Percentiles rank a stretch among this genome's conserved stretches.
Conservation (phyloP, 1,284 basidiomycete genomes). For the Neotropicomus parvogracilis region DNA sequence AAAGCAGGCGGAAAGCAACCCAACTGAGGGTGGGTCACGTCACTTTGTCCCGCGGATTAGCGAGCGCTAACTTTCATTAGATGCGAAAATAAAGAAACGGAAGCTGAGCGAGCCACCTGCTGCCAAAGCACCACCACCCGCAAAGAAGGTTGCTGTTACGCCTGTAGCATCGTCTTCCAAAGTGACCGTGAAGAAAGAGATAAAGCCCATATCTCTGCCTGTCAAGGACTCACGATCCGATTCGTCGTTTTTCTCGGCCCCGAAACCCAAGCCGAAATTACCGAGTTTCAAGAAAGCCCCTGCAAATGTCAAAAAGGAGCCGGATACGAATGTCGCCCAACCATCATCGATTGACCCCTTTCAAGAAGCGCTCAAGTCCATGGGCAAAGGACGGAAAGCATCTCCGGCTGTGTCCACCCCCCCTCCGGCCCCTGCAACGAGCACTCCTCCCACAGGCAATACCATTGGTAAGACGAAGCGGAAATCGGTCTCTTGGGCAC, state of each 20-base stretch:
- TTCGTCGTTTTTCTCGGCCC: conserved; percentile 79
- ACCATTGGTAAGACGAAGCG: conserved; percentile 54
- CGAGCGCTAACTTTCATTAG: conserved; percentile 37
- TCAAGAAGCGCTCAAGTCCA: conserved; percentile 72
- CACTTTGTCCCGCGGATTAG: conserved; percentile 36
- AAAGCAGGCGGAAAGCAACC: conserved; percentile 47
- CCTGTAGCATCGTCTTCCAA: conserved; percentile 35
- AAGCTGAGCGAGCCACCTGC: conserved; percentile 51
- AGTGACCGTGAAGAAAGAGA: conserved; percentile 43
- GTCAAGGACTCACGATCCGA: conserved; percentile 77
- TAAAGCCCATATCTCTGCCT: conserved; percentile 39
- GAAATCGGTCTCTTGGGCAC: conserved; percentile 74
- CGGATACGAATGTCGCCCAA: conserved; percentile 61
- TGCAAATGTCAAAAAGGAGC: conserved; percentile 48
- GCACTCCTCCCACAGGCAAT: conserved; percentile 36
- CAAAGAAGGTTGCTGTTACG: conserved; percentile 61
- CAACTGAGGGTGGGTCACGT: conserved; percentile 68
- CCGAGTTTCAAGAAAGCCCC: conserved; percentile 78
- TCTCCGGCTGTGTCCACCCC: conserved; percentile 47
- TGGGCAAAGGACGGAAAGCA: conserved; percentile 57
- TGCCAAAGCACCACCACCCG: conserved; percentile 50
- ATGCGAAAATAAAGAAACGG: conserved; percentile 66
- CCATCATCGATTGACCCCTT: conserved; percentile 75
- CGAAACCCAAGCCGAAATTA: conserved; percentile 75
- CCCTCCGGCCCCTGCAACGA: conserved; percentile 31